phyloP scores from a whole-genome alignment of 768 basidiomycete species.

The Podaxis sp. region DNA sequence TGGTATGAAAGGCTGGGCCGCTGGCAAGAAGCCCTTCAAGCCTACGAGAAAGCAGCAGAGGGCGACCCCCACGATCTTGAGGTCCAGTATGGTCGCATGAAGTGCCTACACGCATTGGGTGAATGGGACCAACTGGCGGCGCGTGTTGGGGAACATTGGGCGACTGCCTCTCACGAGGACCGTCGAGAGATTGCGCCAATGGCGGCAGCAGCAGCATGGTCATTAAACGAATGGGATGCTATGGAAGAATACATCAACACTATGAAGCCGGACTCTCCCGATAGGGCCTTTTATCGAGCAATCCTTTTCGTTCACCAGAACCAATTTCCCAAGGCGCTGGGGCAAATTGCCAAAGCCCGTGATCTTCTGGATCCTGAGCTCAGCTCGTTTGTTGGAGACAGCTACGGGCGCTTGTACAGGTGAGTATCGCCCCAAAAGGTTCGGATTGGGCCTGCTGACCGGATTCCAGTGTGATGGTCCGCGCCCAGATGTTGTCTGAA shows the following conservation, averaged over 20 bases:
- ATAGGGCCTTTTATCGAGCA: conserved; percentile 93
- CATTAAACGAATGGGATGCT: conserved; percentile 92
- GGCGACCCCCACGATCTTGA: conserved; percentile 76
- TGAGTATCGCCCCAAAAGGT: conserved; percentile 34
- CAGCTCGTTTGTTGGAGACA: conserved; percentile 89
- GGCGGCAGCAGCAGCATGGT: conserved; percentile 97
- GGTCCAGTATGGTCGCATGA: conserved; percentile 87
- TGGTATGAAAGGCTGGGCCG: conserved; percentile 97
- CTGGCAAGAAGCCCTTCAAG: conserved; percentile 91
- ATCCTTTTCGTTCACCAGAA: conserved; percentile 96
- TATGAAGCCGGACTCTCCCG: conserved; percentile 91
- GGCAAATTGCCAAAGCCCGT: conserved; percentile 89
- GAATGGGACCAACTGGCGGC: conserved; percentile 93
- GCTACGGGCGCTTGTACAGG: conserved; percentile 98
- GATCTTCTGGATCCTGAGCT: conserved; percentile 91
- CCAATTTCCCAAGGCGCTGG: conserved; percentile 87
- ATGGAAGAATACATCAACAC: conserved; percentile 97
- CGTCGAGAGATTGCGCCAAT: conserved; percentile 92
- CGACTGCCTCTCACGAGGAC: conserved; percentile 76
- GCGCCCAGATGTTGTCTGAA: conserved; percentile 98
- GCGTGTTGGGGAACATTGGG: conserved; percentile 88
- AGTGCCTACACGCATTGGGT: conserved; percentile 93
- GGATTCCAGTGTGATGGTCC: conserved; percentile 78
- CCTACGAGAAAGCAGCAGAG: conserved; percentile 77
- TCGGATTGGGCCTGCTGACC: conserved; percentile 1